Conservation (phyloP, 2,329 filamentous ascomycete species). For the Alternaria burnsii region DNA sequence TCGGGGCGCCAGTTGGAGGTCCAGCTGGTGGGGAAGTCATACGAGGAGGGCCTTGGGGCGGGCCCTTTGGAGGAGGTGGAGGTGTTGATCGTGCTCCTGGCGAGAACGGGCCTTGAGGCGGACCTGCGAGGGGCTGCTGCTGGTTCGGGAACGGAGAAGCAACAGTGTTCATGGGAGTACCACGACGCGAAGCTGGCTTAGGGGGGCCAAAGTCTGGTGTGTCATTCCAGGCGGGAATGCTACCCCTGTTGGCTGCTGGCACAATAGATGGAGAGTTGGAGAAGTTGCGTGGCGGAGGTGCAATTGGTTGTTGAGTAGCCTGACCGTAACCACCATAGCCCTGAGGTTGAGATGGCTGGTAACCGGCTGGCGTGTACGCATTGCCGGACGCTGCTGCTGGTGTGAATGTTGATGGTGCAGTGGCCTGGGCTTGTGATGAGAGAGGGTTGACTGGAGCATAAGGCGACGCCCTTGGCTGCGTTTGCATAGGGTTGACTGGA, state of each 20-base stretch:
- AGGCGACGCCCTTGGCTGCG: constrained; percentile 35
- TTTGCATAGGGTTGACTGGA: constrained; percentile 39
- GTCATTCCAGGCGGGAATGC: constrained; percentile 91
- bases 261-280: constrained; percentile 68
- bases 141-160: constrained; percentile 78
- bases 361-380: constrained; percentile 61
- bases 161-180: constrained; percentile 76
- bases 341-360: constrained; percentile 58
- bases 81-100: constrained; percentile 69
- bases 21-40: constrained; percentile 74
- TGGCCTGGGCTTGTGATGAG: constrained; percentile 37
- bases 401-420: constrained; percentile 28
- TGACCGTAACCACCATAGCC: constrained; percentile 57
- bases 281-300: constrained; percentile 71
- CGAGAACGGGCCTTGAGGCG: constrained; percentile 68
- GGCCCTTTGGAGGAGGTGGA: constrained; percentile 84
- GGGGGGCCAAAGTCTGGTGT: constrained; percentile 76
- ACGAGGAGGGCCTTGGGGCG: constrained; percentile 53
- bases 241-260: constrained; percentile 74
- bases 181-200: constrained; percentile 76
- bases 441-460: constrained; percentile 42
- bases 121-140: constrained; percentile 59
- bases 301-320: constrained; percentile 56
- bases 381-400: constrained; percentile 38
- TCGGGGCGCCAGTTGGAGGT: constrained; percentile 62